Evolutionary conservation across 371 early-diverging fungal genomes (phyloP).

Genomic region (Blakeslea trispora): DNA sequence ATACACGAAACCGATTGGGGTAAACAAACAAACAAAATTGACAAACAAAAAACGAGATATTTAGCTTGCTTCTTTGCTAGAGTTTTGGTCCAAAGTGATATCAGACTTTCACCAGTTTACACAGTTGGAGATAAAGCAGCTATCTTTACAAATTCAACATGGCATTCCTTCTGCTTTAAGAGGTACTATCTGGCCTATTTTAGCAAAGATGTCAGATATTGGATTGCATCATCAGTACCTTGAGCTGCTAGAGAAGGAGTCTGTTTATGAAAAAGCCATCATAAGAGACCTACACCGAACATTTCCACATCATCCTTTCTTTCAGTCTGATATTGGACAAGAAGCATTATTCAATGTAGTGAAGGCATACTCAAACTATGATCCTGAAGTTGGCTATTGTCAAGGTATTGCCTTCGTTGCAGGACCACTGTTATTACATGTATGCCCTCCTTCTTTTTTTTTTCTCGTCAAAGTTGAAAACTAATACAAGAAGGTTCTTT

Average conservation of each 20-base stretch:
- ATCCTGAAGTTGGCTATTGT: slow-evolving; percentile 93
- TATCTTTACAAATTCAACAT: slow-evolving; percentile 68
- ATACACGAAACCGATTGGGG: slow-evolving; percentile 70
- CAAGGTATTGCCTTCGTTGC: slow-evolving; percentile 93
- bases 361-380: slow-evolving; percentile 90
- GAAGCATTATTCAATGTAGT: slow-evolving; percentile 87
- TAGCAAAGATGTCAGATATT: slow-evolving; percentile 33
- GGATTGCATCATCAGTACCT: slow-evolving; percentile 67
- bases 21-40: slow-evolving; percentile 20
- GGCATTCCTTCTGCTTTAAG: slow-evolving; percentile 89
- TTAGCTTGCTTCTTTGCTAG: slow-evolving; percentile 33
- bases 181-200: slow-evolving; percentile 92
- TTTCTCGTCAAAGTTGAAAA: no score
- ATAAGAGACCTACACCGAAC: slow-evolving; percentile 86
- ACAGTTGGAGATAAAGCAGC: slow-evolving; percentile 66
- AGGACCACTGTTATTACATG: slow-evolving; percentile 87
- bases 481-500: neutral
- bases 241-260: slow-evolving; percentile 63
- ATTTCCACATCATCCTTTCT: slow-evolving; percentile 85
- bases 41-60: neutral
- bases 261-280: slow-evolving; percentile 88
- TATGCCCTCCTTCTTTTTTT: slow-evolving; percentile 35
- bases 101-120: slow-evolving; percentile 78
- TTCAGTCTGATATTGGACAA: slow-evolving; percentile 80
- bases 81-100: slow-evolving; percentile 92